Conservation (phyloP, 345 rosid genomes). For the Jatropha curcas region DNA sequence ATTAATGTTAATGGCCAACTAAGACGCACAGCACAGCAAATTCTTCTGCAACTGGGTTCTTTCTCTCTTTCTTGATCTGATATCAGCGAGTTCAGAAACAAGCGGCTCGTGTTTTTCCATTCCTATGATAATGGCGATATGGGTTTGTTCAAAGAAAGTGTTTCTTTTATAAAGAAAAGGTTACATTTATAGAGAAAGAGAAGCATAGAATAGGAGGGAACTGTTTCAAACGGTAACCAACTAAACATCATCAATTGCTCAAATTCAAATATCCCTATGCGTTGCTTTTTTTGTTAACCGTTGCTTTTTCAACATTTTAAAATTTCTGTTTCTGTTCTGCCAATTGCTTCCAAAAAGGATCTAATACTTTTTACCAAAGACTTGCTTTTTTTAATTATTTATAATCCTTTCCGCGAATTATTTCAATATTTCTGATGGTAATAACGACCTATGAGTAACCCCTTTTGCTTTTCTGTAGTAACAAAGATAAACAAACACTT, state of each 20-base stretch:
- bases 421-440: slow-evolving; percentile 28
- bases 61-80: slow-evolving; percentile 14
- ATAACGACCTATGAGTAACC: slow-evolving; percentile 43
- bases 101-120: slow-evolving; percentile 4
- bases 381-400: slow-evolving; percentile 17
- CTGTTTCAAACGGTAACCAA: slow-evolving; percentile 36
- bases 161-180: slow-evolving; percentile 22
- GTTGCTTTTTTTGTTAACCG: too few species aligned
- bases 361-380: slow-evolving; percentile 4
- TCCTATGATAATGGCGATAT: slow-evolving; percentile 7
- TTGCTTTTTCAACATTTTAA: slow-evolving; percentile 46
- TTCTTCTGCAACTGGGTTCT: slow-evolving; percentile 25
- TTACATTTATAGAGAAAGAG: slow-evolving; percentile 5
- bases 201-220: slow-evolving; percentile 42
- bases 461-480: slow-evolving; percentile 50
- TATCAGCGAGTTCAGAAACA: slow-evolving; percentile 15
- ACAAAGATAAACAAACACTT: slow-evolving; percentile 30
- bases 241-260: slow-evolving; percentile 30
- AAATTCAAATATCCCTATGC: slow-evolving; percentile 39
- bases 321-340: slow-evolving; percentile 35
- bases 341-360: neutral
- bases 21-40: slow-evolving; percentile 6
- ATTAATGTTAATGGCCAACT: slow-evolving; percentile 21
- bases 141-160: slow-evolving; percentile 18
- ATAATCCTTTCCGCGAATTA: slow-evolving; percentile 23